These are phyloP conservation scores for Nicotiana paniculata DNA, from an alignment of 257 asterid genomes.

Conservation along the genomic window DNA sequence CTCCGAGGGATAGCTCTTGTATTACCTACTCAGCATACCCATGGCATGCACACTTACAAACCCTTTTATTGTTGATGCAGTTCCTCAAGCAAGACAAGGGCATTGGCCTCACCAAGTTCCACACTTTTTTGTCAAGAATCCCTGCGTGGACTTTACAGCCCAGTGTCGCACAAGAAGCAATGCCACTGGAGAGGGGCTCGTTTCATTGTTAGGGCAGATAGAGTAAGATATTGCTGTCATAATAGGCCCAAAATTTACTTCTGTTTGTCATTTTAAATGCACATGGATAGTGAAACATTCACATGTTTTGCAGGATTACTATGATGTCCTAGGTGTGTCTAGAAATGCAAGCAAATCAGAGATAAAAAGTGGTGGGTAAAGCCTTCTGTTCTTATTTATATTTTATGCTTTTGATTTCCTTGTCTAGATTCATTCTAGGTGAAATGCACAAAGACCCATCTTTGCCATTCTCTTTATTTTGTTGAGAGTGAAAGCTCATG, in stretches of 20 bases:
- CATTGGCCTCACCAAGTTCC: conserved; percentile 61
- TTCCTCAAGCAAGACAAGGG: conserved; percentile 45
- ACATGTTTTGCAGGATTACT: conserved; percentile 58
- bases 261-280: neutral
- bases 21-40: neutral
- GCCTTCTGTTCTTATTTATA: neutral
- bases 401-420: neutral
- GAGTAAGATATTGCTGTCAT: conserved; percentile 36
- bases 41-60: neutral
- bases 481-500: neutral
- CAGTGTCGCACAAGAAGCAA: conserved; percentile 30
- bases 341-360: conserved; percentile 80
- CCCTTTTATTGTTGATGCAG: conserved; percentile 37
- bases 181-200: conserved; percentile 50
- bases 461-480: neutral
- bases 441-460: neutral
- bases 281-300: neutral
- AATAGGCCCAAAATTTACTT: neutral
- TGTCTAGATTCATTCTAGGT: neutral
- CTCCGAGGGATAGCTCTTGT: neutral
- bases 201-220: conserved; percentile 75
- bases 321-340: conserved; percentile 86
- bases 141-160: conserved; percentile 41
- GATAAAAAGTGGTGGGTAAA: conserved; percentile 75
- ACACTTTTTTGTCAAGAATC: conserved; percentile 54